Percentiles rank a stretch among this genome's conserved stretches.
Conservation (phyloP, 2,329 filamentous ascomycete genomes). For the Macrophomina phaseolina region DNA sequence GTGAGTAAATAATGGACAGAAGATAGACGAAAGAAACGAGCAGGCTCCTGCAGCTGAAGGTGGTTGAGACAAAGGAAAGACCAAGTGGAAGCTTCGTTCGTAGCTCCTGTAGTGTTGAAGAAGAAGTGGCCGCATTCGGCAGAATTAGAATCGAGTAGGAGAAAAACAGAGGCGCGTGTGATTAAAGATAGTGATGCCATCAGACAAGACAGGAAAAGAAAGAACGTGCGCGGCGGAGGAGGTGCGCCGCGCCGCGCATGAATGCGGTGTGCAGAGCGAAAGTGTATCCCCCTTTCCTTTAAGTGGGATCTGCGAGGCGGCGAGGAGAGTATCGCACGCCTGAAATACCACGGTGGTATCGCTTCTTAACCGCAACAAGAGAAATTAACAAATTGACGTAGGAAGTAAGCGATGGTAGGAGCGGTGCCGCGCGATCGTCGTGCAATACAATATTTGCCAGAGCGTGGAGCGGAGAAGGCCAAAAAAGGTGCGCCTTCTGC, state of each 20-base stretch:
- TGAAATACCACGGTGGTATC: slow-evolving; percentile 13
- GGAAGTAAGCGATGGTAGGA: background rate
- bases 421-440: slow-evolving; percentile 4
- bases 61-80: background rate
- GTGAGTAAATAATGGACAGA: no score
- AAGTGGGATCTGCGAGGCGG: slow-evolving; percentile 20
- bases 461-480: background rate
- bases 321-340: background rate
- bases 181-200: background rate
- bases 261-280: background rate
- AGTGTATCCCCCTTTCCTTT: slow-evolving; percentile 13
- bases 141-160: background rate
- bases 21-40: background rate
- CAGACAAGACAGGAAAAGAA: no score
- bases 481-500: background rate
- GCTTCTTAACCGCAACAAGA: background rate
- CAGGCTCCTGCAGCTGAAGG: no score
- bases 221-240: background rate
- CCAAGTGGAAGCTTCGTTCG: background rate
- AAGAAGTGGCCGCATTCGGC: background rate
- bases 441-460: background rate
- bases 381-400: background rate
- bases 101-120: background rate
- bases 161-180: background rate
- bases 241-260: slow-evolving; percentile 1